Evolutionary conservation across 2,329 filamentous ascomycete species (phyloP).

Genomic region (Pseudocercospora pini-densiflorae): DNA sequence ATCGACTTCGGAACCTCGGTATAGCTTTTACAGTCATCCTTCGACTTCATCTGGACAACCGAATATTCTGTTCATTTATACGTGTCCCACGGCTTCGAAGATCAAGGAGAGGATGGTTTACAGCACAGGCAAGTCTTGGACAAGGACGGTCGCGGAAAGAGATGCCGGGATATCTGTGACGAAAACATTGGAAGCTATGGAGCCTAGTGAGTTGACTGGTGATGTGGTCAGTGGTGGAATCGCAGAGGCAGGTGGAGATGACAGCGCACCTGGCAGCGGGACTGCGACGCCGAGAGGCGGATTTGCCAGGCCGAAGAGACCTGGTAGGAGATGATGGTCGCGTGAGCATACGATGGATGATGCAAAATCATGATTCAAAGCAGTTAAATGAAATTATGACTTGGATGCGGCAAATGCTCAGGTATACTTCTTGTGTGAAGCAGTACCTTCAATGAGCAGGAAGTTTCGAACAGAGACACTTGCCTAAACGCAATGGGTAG

Average conservation of each 20-base stretch:
- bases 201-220: constrained; percentile 73
- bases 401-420: background rate
- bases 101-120: constrained; percentile 89
- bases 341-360: background rate
- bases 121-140: constrained; percentile 61
- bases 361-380: background rate
- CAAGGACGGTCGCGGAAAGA: constrained; percentile 66
- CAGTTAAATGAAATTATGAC: background rate
- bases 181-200: constrained; percentile 69
- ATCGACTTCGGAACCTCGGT: constrained; percentile 71
- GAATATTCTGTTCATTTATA: constrained; percentile 78
- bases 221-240: constrained; percentile 53
- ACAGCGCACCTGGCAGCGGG: constrained; percentile 51
- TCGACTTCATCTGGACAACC: constrained; percentile 57
- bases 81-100: constrained; percentile 71
- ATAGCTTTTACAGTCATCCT: constrained; percentile 74
- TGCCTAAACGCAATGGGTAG: too few relatives aligned
- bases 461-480: too few relatives aligned
- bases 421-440: background rate
- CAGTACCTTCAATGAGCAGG: too few relatives aligned
- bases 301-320: constrained; percentile 80
- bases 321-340: constrained; percentile 60
- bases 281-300: constrained; percentile 60
- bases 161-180: constrained; percentile 69
- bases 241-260: background rate